A percentile compares a stretch with the other conserved stretches of the same genome.
phyloP scores from a whole-genome alignment of 2,329 filamentous ascomycete genomes.

The Bertia moriformis region DNA sequence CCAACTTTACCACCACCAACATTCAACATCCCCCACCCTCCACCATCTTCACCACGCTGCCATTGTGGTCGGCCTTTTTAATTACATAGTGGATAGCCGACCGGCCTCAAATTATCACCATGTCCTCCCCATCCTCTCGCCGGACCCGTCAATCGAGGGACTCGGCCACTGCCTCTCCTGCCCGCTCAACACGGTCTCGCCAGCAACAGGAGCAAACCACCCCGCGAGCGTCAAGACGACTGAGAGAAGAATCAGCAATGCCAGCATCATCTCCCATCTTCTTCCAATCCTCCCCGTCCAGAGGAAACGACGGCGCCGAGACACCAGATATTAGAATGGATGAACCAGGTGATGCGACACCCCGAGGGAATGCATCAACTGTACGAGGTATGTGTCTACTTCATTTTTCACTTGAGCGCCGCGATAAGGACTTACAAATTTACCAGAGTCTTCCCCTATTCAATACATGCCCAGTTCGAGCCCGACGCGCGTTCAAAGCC shows the following conservation, averaged over 20 bases:
- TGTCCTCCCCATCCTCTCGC: background rate
- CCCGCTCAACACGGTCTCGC: background rate
- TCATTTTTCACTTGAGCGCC: no score
- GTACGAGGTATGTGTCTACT: constrained; percentile 40
- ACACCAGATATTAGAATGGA: background rate
- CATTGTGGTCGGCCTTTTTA: no score
- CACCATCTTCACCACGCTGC: background rate
- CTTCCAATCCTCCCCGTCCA: constrained; percentile 1
- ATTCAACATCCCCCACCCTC: background rate
- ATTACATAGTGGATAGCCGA: no score
- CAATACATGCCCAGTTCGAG: constrained; percentile 83
- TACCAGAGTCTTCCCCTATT: constrained; percentile 76
- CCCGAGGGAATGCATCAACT: constrained; percentile 45
- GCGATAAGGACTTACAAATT: background rate
- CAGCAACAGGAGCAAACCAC: background rate
- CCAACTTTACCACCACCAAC: background rate
- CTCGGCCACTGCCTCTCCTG: background rate
- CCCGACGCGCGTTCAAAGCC: constrained; percentile 29
- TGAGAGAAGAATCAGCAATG: background rate
- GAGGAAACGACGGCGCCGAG: background rate
- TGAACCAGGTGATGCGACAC: constrained; percentile 45
- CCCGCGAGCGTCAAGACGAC: background rate
- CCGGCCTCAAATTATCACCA: no score
- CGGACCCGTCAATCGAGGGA: background rate
- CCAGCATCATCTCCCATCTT: background rate